Evolutionary conservation across 306 rosid genomes (phyloP).

Genomic region (Castanea crenata): DNA sequence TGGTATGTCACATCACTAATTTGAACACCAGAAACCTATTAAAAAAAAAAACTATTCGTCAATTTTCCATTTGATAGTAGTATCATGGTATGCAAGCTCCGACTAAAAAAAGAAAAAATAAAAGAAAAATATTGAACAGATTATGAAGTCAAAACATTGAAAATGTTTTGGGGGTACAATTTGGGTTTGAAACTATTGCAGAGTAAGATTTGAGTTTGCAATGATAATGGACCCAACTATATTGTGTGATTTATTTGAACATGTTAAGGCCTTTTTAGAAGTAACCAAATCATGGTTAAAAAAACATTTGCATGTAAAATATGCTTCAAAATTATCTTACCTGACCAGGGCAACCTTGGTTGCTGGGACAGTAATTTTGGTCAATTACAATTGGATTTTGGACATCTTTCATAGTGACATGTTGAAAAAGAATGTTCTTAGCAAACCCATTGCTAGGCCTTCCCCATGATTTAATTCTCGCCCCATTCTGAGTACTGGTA

Average conservation of each 20-base stretch:
- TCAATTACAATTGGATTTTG: constrained; percentile 50
- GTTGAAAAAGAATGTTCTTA: constrained; percentile 35
- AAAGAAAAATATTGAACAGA: no score
- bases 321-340: constrained; percentile 8
- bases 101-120: no score
- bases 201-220: no score
- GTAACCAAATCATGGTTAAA: no score
- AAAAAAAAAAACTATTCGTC: not conserved
- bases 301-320: no score
- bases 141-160: no score
- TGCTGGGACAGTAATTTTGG: constrained; percentile 51
- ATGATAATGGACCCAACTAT: no score
- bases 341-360: constrained; percentile 36
- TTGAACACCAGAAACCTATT: constrained; percentile 28
- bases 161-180: no score
- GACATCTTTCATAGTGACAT: constrained; percentile 35
- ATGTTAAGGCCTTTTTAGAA: not conserved
- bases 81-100: no score
- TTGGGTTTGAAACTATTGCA: no score
- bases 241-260: not conserved
- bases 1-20: constrained; percentile 24
- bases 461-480: constrained; percentile 60
- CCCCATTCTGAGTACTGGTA: constrained; percentile 40
- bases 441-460: constrained; percentile 52
- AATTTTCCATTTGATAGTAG: no score